These are phyloP conservation scores for Penicillium pancosmium DNA, from an alignment of 495 filamentous ascomycete species.

Conservation along the genomic window DNA sequence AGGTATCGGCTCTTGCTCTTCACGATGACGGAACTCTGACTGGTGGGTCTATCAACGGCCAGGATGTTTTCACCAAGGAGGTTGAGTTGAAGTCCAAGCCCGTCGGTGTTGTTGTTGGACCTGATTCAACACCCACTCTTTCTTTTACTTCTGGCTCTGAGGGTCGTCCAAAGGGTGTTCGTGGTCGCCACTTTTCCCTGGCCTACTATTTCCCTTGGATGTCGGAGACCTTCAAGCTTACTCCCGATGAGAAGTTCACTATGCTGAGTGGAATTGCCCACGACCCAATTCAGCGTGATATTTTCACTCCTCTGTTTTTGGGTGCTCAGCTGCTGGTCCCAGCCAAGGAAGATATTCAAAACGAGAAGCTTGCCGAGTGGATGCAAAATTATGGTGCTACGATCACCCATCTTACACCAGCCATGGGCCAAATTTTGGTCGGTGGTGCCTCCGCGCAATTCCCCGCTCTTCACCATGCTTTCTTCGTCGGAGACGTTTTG, in stretches of 20 bases:
- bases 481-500: conserved; percentile 93
- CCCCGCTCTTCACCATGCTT: conserved; percentile 74
- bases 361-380: conserved; percentile 91
- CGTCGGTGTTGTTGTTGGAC: conserved; percentile 81
- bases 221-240: conserved; percentile 77
- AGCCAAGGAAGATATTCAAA: conserved; percentile 79
- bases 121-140: conserved; percentile 83
- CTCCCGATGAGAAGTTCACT: conserved; percentile 76
- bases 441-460: conserved; percentile 81
- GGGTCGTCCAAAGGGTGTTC: conserved; percentile 83
- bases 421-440: conserved; percentile 92
- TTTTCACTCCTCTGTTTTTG: conserved; percentile 91
- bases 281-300: conserved; percentile 90
- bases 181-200: conserved; percentile 84
- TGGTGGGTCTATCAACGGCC: conserved; percentile 65
- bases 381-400: conserved; percentile 78
- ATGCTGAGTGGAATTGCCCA: conserved; percentile 84
- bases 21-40: conserved; percentile 71
- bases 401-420: conserved; percentile 90
- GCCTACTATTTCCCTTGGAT: conserved; percentile 94
- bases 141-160: conserved; percentile 87
- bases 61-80: conserved; percentile 67
- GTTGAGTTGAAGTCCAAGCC: conserved; percentile 53
- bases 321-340: conserved; percentile 83
- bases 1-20: conserved; percentile 76